phyloP scores from a whole-genome alignment of 1,284 basidiomycete genomes.

The Leccinum pachyderme region DNA sequence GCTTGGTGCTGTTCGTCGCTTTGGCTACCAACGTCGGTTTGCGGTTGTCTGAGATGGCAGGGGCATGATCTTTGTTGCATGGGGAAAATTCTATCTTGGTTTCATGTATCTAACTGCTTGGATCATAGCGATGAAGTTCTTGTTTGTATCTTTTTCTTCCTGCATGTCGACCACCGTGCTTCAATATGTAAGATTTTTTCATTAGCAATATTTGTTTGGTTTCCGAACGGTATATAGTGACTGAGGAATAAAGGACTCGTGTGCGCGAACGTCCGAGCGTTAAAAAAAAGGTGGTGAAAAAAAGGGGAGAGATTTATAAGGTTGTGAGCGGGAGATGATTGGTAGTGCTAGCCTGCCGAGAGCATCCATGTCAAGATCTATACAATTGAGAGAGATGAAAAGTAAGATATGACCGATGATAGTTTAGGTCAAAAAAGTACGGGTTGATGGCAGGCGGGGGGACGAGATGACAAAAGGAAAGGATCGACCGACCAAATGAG shows the following conservation, averaged over 20 bases:
- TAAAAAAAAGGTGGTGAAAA: background rate
- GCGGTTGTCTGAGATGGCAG: constrained; percentile 47
- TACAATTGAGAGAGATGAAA: constrained; percentile 12
- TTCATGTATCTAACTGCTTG: background rate
- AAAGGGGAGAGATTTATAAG: background rate
- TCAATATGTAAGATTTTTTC: constrained; percentile 18
- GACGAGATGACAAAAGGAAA: constrained; percentile 1
- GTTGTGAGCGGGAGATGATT: constrained; percentile 8
- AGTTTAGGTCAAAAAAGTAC: constrained; percentile 8
- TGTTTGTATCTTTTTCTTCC: background rate
- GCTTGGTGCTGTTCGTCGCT: constrained; percentile 67
- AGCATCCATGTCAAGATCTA: constrained; percentile 25
- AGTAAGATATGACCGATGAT: constrained; percentile 17
- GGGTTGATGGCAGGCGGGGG: constrained; percentile 1
- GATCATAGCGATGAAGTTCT: no score
- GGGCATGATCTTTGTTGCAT: constrained; percentile 1
- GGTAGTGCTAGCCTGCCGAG: constrained; percentile 18
- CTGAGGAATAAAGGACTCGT: constrained; percentile 24
- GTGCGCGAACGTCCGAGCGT: constrained; percentile 21
- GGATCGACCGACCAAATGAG: constrained; percentile 28
- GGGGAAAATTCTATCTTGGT: background rate
- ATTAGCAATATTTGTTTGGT: constrained; percentile 24
- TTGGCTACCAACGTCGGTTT: constrained; percentile 76
- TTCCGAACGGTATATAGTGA: constrained; percentile 24
- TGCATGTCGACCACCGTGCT: background rate